Conservation (phyloP, 441 rosid species). For the Syzygium syzygioides region DNA sequence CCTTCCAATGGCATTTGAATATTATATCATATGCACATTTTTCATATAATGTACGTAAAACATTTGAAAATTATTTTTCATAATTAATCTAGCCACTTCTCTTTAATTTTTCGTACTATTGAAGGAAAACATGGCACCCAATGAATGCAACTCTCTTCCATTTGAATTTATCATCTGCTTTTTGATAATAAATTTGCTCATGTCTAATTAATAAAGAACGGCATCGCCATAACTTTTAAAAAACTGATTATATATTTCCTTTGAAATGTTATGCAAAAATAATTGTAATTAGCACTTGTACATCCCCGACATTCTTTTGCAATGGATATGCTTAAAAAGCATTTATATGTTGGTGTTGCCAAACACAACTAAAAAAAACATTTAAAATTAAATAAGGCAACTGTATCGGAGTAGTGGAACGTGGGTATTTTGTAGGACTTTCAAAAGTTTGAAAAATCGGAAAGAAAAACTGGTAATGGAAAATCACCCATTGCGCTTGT, state of each 20-base stretch:
- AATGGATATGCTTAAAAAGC: background rate
- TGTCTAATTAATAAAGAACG: background rate
- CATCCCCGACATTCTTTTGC: background rate
- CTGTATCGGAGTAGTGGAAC: background rate
- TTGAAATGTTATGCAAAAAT: background rate
- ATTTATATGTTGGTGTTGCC: background rate
- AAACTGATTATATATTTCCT: background rate
- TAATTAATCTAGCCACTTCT: background rate
- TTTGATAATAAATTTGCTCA: background rate
- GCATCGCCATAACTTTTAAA: background rate
- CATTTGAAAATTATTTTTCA: too few relatives aligned
- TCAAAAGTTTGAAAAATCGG: background rate
- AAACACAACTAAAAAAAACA: background rate
- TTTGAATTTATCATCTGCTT: background rate
- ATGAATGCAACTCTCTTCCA: background rate
- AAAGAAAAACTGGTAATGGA: background rate
- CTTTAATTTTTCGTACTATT: background rate
- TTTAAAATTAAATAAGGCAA: background rate
- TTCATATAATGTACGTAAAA: background rate
- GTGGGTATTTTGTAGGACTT: background rate
- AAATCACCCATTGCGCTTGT: background rate
- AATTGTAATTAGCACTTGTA: background rate
- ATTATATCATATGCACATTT: background rate
- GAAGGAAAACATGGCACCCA: background rate
- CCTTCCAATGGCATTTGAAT: background rate